Evolutionary conservation across 2,329 filamentous ascomycete species (phyloP), one percentile per base, ranked within the genome.

Genomic region (Pseudogymnoascus sp.): DNA sequence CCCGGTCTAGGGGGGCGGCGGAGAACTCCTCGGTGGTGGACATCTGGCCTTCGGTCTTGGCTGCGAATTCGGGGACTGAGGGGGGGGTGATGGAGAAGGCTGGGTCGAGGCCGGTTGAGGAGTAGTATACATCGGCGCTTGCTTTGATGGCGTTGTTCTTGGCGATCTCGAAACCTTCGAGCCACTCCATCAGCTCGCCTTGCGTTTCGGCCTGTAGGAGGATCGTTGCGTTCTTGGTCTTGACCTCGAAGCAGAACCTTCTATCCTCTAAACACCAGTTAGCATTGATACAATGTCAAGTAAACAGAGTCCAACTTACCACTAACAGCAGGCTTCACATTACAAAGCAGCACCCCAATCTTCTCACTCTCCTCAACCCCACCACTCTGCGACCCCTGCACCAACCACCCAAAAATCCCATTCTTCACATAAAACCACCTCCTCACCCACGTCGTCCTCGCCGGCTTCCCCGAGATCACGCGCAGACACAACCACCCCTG

Each of bases 351-450:
- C 2, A 99, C 93, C 42, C 95, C 95, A 66, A 96, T 96, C 77
- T 96, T 92, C 71, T 99, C 95, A 57, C 92, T 96, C 74, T 97
- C 93, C 69, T 97, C 86, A 21, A 99, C 95, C 36, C 92, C 93
- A 51, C 86, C 87, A 51, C 86, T 87, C 64, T 93, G 86, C 0
- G 86, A 80, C 3, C 90, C 90, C 71, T 96, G 92, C 18, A 95
- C 84, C 4, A 99, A 81, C 86, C 92, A 97, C 21, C 95, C 95
- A 75, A 99, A 97, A 64, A 97, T 95, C 40, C 95, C 93, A 71
- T 96, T 88, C 67, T 93, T 93, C 69, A 96, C 88, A 74, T 96
- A 97, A 72, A 95, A 96, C 95, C 95, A 99, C 62, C 93, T 84
- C 65, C 91, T 85, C 26, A 91, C 83, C 95, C 95, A 99, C 42